Evolutionary conservation across 2,329 filamentous ascomycete genomes (phyloP), one percentile per base, ranked within the genome.

Genomic region (Penicillium hesseltinei): DNA sequence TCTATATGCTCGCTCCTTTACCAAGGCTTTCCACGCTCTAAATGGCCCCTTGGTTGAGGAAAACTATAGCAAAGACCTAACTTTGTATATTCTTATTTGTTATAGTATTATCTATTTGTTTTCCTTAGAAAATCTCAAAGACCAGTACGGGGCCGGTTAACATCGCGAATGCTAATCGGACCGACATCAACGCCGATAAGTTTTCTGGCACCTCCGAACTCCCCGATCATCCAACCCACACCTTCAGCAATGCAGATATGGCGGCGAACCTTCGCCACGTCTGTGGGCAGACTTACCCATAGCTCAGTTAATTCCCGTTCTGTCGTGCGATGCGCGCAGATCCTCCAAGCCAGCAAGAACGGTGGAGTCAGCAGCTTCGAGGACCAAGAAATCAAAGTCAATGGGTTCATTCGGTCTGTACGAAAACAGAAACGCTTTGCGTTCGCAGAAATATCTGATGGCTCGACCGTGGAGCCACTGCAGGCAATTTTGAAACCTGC

Each of bases 371-470:
- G 62, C 55, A 66, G 55, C 33, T 63, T 74, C 25, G 74, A 77
- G 57, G 68, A 75, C 58, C 67, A 73, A 58, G 67, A 76, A 54
- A 65, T 88, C 47, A 81, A 82, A 56, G 79, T 96, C 65, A 83
- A 89, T 71, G 93, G 92, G 60, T 93, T 89, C 78, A 82, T 97
- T 54, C 85, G 90, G 62, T 93, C 91, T 4, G 87, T 96, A 59
- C 84, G 93, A 61, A 90, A 91, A 73, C 92, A 95, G 80, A 96
- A 97, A 73, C 83, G 83, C 23, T 81, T 89, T 58, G 87, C 89
- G 5, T 97, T 99, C 77, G 88, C 92, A 51, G 85, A 91, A 58
- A 81, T 97, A 51, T 88, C 88, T 11, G 94, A 99, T 79, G 94
- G 94, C 44, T 95, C 92, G 13, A 91, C 89, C 42, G 80, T 90